Evolutionary conservation across 306 rosid species (phyloP).

Genomic region (Inga leiocalycina): DNA sequence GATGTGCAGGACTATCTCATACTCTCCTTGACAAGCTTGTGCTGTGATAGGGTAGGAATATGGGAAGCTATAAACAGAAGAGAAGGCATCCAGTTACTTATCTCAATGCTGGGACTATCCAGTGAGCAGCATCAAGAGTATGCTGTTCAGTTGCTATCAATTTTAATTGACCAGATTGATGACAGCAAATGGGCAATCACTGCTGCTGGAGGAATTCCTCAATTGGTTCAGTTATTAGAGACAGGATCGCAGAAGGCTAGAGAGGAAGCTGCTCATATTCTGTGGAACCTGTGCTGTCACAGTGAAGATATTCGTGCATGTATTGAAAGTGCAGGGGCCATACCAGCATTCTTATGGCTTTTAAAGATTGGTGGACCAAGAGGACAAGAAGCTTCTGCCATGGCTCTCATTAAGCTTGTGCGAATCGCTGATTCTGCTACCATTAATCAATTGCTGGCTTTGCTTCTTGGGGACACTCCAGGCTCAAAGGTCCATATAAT

Average conservation of each 20-base stretch:
- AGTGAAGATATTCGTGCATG: slow-evolving; percentile 97
- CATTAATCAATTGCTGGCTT: slow-evolving; percentile 81
- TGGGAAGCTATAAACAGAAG: slow-evolving; percentile 94
- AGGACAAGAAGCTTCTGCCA: slow-evolving; percentile 92
- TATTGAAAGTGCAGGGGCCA: slow-evolving; percentile 79
- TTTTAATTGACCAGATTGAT: slow-evolving; percentile 84
- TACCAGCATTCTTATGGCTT: slow-evolving; percentile 90
- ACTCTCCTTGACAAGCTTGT: slow-evolving; percentile 77
- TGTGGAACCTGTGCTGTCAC: slow-evolving; percentile 92
- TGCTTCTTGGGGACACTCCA: slow-evolving; percentile 86
- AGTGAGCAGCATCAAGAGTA: slow-evolving; percentile 97
- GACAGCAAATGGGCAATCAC: slow-evolving; percentile 99
- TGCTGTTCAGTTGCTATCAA: slow-evolving; percentile 83
- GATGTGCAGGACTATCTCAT: slow-evolving; percentile 85
- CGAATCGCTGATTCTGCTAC: slow-evolving; percentile 88
- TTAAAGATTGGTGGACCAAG: slow-evolving; percentile 54
- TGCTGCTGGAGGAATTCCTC: slow-evolving; percentile 99
- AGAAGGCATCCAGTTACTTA: slow-evolving; percentile 93
- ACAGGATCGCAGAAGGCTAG: slow-evolving; percentile 90
- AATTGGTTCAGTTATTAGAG: slow-evolving; percentile 89
- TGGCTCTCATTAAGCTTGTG: slow-evolving; percentile 87
- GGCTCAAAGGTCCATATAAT: slow-evolving; percentile 74
- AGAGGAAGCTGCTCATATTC: slow-evolving; percentile 93
- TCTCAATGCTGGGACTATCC: slow-evolving; percentile 82
- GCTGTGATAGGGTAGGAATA: slow-evolving; percentile 69